phyloP scores from a whole-genome alignment of 257 asterid genomes.

The Capsicum rhomboideum region DNA sequence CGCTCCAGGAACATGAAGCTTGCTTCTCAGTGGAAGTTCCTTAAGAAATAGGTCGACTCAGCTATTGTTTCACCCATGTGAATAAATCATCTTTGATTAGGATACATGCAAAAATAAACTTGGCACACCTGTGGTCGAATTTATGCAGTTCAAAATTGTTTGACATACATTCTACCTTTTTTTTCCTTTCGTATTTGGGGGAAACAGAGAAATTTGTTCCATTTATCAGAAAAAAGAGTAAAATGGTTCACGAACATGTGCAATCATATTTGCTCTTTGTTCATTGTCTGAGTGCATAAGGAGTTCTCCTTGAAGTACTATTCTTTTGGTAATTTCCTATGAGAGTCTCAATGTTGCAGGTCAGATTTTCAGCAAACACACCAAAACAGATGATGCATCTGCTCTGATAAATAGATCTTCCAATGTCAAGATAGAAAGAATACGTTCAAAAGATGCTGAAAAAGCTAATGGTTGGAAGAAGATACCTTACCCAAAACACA shows the following conservation, averaged over 20 bases:
- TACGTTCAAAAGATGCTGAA: background rate
- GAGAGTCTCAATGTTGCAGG: background rate
- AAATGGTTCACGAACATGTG: background rate
- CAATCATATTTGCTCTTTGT: background rate
- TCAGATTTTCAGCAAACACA: background rate
- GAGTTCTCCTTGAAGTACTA: background rate
- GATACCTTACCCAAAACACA: slow-evolving; percentile 98
- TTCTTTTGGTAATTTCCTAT: background rate
- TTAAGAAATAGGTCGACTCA: background rate
- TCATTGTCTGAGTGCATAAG: background rate
- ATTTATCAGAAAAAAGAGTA: background rate
- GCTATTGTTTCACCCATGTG: background rate
- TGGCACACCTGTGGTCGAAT: background rate
- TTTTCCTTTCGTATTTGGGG: background rate
- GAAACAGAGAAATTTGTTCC: background rate
- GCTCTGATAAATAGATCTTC: background rate
- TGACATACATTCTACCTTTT: background rate
- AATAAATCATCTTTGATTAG: background rate
- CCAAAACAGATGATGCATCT: background rate
- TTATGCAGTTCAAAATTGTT: background rate
- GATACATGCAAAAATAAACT: background rate
- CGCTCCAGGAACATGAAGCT: background rate
- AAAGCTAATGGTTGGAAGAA: slow-evolving; percentile 8
- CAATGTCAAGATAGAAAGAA: background rate
- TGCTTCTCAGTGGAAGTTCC: background rate